These are phyloP conservation scores for Tetrahymena thermophila DNA, from an alignment of 73 alveolate species.

Conservation along the genomic window DNA sequence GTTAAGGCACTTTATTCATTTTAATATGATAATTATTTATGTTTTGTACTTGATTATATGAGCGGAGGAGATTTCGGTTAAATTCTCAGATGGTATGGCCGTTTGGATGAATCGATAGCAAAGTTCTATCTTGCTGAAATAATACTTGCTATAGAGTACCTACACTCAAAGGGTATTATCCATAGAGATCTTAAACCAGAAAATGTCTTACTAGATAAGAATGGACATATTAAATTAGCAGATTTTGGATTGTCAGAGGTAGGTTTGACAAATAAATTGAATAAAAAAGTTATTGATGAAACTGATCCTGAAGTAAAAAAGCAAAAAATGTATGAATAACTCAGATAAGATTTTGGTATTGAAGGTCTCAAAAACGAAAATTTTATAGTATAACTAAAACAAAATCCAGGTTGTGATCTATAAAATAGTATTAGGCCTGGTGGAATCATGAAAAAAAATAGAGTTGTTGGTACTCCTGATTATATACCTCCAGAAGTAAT, in stretches of 20 bases:
- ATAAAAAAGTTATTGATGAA: conserved; percentile 8
- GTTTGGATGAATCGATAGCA: conserved; percentile 48
- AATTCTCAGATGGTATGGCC: conserved; percentile 36
- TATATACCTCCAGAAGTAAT: conserved; percentile 44
- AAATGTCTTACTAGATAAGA: conserved; percentile 52
- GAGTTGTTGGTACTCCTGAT: conserved; percentile 44
- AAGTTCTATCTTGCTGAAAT: conserved; percentile 59
- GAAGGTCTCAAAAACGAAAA: not conserved
- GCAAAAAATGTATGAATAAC: not conserved
- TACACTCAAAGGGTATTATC: conserved; percentile 55
- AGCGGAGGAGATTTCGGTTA: conserved; percentile 41
- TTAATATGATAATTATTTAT: conserved; percentile 22
- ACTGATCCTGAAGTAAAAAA: not conserved
- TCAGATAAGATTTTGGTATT: not conserved
- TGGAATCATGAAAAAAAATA: conserved; percentile 9
- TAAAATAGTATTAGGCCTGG: not conserved
- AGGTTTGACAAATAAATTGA: conserved; percentile 21
- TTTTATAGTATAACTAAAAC: conserved; percentile 5
- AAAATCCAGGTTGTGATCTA: not conserved
- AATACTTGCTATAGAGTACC: conserved; percentile 48
- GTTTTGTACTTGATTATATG: conserved; percentile 37
- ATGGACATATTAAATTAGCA: conserved; percentile 63
- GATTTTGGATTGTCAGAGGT: conserved; percentile 69
- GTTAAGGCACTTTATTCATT: conserved; percentile 36
- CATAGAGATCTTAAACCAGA: conserved; percentile 70